Percentiles rank a stretch among this genome's conserved stretches.
Conservation (phyloP, 352 stramenopile genomes). For the Peronospora destructor region DNA sequence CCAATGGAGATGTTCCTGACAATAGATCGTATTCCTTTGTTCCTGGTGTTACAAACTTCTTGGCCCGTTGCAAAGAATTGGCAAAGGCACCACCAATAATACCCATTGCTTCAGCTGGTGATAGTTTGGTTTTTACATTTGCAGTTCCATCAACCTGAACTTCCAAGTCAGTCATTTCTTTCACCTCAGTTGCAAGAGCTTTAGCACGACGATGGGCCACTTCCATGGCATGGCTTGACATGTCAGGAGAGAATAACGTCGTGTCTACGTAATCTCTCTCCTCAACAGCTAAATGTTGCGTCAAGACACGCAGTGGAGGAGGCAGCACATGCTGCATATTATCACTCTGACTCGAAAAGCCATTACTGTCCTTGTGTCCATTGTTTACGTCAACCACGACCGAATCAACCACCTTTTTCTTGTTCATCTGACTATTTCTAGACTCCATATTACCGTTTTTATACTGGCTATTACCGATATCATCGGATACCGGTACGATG, state of each 20-base stretch:
- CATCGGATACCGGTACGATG: conserved; percentile 13
- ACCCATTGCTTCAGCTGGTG: conserved; percentile 45
- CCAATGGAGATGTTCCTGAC: conserved; percentile 38
- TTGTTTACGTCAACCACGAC: conserved; percentile 16
- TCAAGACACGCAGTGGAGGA: conserved; percentile 26
- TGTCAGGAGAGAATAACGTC: conserved; percentile 73
- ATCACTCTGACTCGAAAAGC: not conserved
- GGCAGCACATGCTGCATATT: conserved; percentile 32
- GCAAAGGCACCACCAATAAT: conserved; percentile 62
- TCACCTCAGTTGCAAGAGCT: conserved; percentile 62
- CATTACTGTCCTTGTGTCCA: conserved; percentile 10
- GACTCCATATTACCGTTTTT: conserved; percentile 5
- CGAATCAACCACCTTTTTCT: conserved; percentile 4
- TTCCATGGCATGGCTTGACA: conserved; percentile 77
- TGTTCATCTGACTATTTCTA: conserved; percentile 3
- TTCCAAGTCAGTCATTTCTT: conserved; percentile 60
- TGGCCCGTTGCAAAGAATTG: conserved; percentile 52
- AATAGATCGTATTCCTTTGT: conserved; percentile 74
- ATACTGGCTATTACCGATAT: conserved; percentile 9
- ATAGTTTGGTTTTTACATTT: conserved; percentile 36
- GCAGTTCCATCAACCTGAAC: conserved; percentile 6
- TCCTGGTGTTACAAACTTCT: conserved; percentile 43
- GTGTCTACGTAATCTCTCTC: conserved; percentile 72
- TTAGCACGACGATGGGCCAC: conserved; percentile 74
- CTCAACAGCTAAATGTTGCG: conserved; percentile 29